Base-by-base conservation (phyloP, 169 alveolate species). In the Eimeria maxima region DNA sequence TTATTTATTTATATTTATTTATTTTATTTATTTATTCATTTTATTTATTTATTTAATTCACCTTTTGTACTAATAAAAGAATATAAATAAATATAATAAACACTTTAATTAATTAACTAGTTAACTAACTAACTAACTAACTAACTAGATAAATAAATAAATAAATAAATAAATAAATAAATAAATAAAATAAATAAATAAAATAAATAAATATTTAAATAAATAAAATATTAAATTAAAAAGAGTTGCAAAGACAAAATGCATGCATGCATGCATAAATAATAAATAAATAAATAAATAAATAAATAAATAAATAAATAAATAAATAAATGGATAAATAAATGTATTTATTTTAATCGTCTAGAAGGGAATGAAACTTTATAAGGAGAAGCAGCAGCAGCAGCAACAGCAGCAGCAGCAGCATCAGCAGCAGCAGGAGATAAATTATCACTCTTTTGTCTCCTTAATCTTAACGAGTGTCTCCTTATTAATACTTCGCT, bases 61-160 rank as follows among this genome's bases (percentile, higher is more conserved):
- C n/a, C n/a, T n/a, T n/a, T n/a, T n/a, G n/a, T n/a, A n/a, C n/a
- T n/a, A n/a, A n/a, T n/a, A n/a, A n/a, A n/a, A n/a, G n/a, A n/a
- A n/a, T n/a, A n/a, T n/a, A n/a, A n/a, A n/a, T n/a, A n/a, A n/a
- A n/a, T n/a, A n/a, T n/a, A n/a, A n/a, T n/a, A n/a, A n/a, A n/a
- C n/a, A n/a, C n/a, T n/a, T n/a, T n/a, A n/a, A n/a, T n/a, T n/a
- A n/a, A n/a, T n/a, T n/a, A n/a, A n/a, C n/a, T n/a, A n/a, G n/a
- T 5, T 11, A 50, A 50, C 57, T 80, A 55, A 29, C 74, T 42
- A 24, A 90, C 95, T 27, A 90, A 90, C 1, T 90, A 89, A n/a
- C 90, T 90, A 24, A 67, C 80, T 20, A 90, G 90, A 33, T 90
- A 76, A 14, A 90, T n/a, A n/a, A n/a, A n/a, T n/a, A n/a, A n/a